phyloP scores from a whole-genome alignment of 352 stramenopile species.

The Phytopythium helicoides region DNA sequence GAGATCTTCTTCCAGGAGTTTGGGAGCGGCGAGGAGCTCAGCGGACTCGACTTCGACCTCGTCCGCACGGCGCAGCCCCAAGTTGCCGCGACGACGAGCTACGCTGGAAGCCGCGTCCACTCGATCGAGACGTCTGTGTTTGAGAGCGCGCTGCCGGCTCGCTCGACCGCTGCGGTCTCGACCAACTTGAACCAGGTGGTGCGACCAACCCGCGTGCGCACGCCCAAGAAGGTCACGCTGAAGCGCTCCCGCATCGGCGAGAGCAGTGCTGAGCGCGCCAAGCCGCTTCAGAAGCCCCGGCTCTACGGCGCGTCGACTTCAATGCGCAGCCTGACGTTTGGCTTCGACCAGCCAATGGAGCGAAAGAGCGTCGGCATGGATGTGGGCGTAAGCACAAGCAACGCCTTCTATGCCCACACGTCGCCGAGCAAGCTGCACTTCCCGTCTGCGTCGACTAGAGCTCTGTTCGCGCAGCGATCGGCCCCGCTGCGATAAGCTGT shows the following conservation, averaged over 20 bases:
- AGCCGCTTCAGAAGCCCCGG: slow-evolving; percentile 47
- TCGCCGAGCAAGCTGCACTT: slow-evolving; percentile 61
- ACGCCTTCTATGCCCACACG: slow-evolving; percentile 17
- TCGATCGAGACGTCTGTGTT: slow-evolving; percentile 16
- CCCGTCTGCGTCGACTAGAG: slow-evolving; percentile 25
- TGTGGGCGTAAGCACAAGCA: neutral
- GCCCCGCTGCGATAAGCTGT: slow-evolving; percentile 27
- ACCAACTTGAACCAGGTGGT: slow-evolving; percentile 35
- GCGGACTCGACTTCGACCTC: slow-evolving; percentile 40
- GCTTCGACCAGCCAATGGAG: slow-evolving; percentile 2
- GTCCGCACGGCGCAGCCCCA: slow-evolving; percentile 11
- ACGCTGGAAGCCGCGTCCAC: slow-evolving; percentile 1
- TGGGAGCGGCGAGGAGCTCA: slow-evolving; percentile 44
- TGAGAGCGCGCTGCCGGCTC: slow-evolving; percentile 20
- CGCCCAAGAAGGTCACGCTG: slow-evolving; percentile 52
- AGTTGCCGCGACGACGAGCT: slow-evolving; percentile 1
- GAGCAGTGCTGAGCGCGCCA: slow-evolving; percentile 49
- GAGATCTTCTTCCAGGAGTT: slow-evolving; percentile 73
- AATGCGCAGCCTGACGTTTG: slow-evolving; percentile 13
- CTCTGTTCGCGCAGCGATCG: slow-evolving; percentile 47
- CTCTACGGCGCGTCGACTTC: slow-evolving; percentile 27
- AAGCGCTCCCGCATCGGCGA: slow-evolving; percentile 52
- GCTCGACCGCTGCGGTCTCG: slow-evolving; percentile 11
- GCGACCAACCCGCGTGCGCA: slow-evolving; percentile 39
- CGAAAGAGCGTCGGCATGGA: neutral